Percentiles rank a stretch among this genome's conserved stretches.
Conservation (phyloP, 1,139 yeast genomes). For the Blastobotrys capitulatus region DNA sequence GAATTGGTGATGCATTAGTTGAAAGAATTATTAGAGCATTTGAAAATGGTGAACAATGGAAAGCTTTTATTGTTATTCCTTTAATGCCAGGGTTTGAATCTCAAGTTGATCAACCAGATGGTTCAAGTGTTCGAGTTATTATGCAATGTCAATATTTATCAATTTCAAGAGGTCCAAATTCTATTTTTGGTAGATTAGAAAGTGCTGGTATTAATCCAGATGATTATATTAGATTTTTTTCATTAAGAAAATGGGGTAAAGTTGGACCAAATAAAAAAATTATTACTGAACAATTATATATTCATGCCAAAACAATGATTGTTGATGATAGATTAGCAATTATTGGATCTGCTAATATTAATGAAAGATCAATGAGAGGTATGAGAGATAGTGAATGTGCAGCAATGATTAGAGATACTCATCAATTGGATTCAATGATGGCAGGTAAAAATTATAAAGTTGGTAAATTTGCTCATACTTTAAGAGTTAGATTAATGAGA, state of each 20-base stretch:
- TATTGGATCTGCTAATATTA: conserved; percentile 94
- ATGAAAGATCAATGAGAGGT: conserved; percentile 94
- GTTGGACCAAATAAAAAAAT: conserved; percentile 71
- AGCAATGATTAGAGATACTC: conserved; percentile 77
- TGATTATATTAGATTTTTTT: conserved; percentile 85
- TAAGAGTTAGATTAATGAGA: conserved; percentile 88
- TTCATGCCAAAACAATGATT: conserved; percentile 87
- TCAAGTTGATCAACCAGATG: conserved; percentile 89
- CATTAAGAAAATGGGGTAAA: conserved; percentile 92
- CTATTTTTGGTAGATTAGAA: conserved; percentile 77
- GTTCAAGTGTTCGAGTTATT: conserved; percentile 87
- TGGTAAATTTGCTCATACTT: conserved; percentile 82
- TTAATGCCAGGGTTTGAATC: conserved; percentile 97
- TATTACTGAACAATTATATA: conserved; percentile 86
- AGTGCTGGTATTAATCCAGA: conserved; percentile 77
- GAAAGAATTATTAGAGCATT: conserved; percentile 90
- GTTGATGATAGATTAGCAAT: conserved; percentile 94
- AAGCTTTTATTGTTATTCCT: conserved; percentile 86
- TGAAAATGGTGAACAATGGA: conserved; percentile 73
- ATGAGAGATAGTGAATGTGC: conserved; percentile 92
- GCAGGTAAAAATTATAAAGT: conserved; percentile 76
- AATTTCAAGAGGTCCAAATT: conserved; percentile 85
- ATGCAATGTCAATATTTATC: conserved; percentile 97
- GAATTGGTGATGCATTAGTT: conserved; percentile 94
- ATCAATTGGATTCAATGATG: conserved; percentile 69